Conservation (phyloP, 208 protist genomes). For the Acanthamoeba royreba region DNA sequence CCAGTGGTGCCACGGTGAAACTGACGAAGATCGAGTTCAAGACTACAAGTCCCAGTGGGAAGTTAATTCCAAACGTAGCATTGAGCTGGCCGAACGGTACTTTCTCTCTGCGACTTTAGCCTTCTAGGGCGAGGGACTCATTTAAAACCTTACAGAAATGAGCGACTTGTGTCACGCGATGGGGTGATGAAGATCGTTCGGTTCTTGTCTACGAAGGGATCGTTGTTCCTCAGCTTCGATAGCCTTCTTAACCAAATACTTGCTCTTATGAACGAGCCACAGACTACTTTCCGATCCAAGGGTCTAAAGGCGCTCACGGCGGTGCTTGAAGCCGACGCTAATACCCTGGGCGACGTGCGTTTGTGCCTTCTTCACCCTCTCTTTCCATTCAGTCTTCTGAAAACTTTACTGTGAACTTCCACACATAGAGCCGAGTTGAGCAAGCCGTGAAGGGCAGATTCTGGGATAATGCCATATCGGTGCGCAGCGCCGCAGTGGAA, state of each 20-base stretch:
- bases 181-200: slow-evolving; percentile 35
- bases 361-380: background rate
- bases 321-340: background rate
- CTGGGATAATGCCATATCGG: slow-evolving; percentile 17
- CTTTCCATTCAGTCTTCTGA: background rate
- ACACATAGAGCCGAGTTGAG: background rate
- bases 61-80: background rate
- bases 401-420: background rate
- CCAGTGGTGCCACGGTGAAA: slow-evolving; percentile 9
- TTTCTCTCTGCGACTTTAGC: background rate
- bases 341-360: slow-evolving; percentile 17
- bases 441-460: slow-evolving; percentile 28
- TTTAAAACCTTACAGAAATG: background rate
- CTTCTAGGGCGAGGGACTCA: too few relatives aligned
- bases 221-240: slow-evolving; percentile 12
- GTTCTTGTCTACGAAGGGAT: slow-evolving; percentile 1
- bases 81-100: background rate
- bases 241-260: slow-evolving; percentile 15
- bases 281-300: slow-evolving; percentile 42
- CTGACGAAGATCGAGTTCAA: background rate
- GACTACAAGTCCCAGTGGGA: slow-evolving; percentile 47
- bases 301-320: slow-evolving; percentile 9
- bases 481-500: slow-evolving; percentile 29
- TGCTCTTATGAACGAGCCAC: background rate
- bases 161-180: background rate